Conservation (phyloP, 371 early-diverging fungal species). For the Haplosporangium sp. region DNA sequence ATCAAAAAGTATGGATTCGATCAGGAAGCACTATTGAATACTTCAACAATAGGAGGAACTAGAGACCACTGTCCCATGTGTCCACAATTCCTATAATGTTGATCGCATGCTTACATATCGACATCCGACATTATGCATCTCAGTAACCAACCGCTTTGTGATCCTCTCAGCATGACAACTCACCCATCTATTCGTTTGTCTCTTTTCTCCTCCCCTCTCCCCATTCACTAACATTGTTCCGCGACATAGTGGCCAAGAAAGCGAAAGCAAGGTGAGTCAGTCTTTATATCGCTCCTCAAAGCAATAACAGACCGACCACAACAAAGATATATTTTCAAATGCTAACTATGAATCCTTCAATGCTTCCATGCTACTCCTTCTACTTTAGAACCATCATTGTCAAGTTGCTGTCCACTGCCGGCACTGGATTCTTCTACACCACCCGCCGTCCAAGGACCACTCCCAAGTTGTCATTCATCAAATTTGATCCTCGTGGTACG, state of each 20-base stretch:
- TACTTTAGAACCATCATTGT: constrained; percentile 75
- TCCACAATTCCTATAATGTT: too few relatives aligned
- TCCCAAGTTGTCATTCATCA: constrained; percentile 83
- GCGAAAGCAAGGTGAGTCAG: constrained; percentile 76
- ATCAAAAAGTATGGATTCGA: too few relatives aligned
- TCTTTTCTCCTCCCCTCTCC: constrained; percentile 7
- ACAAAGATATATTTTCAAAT: constrained; percentile 1
- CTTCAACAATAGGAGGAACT: too few relatives aligned
- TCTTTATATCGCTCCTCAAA: neutral
- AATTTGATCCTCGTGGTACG: constrained; percentile 83
- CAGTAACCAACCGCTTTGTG: neutral
- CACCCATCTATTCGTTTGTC: neutral
- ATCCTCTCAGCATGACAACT: constrained; percentile 2
- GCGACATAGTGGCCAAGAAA: constrained; percentile 79
- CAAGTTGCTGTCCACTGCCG: constrained; percentile 81
- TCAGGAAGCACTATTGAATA: too few relatives aligned
- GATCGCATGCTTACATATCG: too few relatives aligned
- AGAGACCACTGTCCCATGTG: too few relatives aligned
- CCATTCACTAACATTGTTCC: neutral
- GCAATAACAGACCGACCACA: neutral
- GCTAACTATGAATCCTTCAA: too few relatives aligned
- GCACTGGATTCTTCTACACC: constrained; percentile 86
- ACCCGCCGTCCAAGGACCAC: constrained; percentile 79
- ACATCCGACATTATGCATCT: too few relatives aligned
- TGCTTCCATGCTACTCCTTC: neutral